phyloP scores from a whole-genome alignment of 2,329 filamentous ascomycete genomes.

The Capronia epimyces region DNA sequence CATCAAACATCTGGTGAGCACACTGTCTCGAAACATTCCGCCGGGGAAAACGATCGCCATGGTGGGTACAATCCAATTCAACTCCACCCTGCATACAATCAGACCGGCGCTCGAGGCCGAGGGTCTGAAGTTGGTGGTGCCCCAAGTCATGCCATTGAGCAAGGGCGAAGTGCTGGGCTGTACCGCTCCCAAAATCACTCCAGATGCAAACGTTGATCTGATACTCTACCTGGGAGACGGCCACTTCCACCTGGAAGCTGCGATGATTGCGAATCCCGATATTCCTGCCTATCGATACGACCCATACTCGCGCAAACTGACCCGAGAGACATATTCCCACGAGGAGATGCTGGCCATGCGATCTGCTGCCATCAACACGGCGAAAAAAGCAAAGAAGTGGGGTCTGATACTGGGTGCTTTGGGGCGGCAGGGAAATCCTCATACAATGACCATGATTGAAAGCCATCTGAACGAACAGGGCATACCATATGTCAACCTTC shows the following conservation, averaged over 20 bases:
- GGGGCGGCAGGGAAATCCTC: constrained; percentile 89
- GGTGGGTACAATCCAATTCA: constrained; percentile 98
- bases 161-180: constrained; percentile 98
- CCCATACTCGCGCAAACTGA: constrained; percentile 87
- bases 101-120: constrained; percentile 70
- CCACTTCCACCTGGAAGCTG: constrained; percentile 91
- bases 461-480: constrained; percentile 63
- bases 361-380: constrained; percentile 67
- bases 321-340: constrained; percentile 86
- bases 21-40: constrained; percentile 81
- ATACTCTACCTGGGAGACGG: constrained; percentile 89
- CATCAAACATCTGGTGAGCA: constrained; percentile 75
- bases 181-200: constrained; percentile 71
- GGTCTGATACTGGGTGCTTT: constrained; percentile 89
- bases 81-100: constrained; percentile 87
- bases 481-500: constrained; percentile 75
- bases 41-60: constrained; percentile 81
- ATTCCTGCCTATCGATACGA: constrained; percentile 94
- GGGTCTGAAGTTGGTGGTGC: constrained; percentile 79
- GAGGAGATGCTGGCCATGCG: constrained; percentile 81
- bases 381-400: constrained; percentile 78
- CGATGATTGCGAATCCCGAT: constrained; percentile 95
- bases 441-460: constrained; percentile 85
- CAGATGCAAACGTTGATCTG: constrained; percentile 58
- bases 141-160: constrained; percentile 85